Base-by-base conservation (phyloP, 1,284 basidiomycete genomes). In the Rhizoctonia solani region DNA sequence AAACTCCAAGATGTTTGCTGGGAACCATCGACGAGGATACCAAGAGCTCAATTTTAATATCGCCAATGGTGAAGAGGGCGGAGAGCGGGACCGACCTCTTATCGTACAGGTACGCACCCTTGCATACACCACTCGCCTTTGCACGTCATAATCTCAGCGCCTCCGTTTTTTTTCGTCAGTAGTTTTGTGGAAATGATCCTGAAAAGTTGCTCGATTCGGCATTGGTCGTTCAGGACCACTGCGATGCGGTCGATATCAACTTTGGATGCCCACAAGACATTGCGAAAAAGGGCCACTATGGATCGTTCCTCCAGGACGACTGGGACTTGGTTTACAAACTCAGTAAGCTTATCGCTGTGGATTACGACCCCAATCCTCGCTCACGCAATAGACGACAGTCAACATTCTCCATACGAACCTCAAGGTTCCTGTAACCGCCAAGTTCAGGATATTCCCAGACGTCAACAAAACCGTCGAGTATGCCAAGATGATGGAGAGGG, bases 231-330 rank as follows among this genome's bases (percentile, higher is more conserved):
- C 87, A 93, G 75, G 78, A 81, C 2, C 81, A 88, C 66, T 93
- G 92, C 73, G 95, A 98, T 77, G 96, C 92, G 0, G 86, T 98
- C 21, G 96, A 99, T 76, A 84, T 98, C 76, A 98, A 99, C 77
- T 82, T 99, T 30, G 95, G 95, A 0, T 98, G 96, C 75, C 96
- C 96, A 0, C 96, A 99, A 74, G 93, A 96, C 65, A 98, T 99
- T 70, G 96, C 96, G 0, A 84, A 85, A 69, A 81, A 87, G 44
- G 96, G 96, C 0, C 84, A 85, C 68, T 99, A 98, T 72, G 96
- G 96, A 0, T 85, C 89, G 1, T 98, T 92, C 79, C 76, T 99
- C 52, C 92, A 95, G 81, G 95, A 98, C 69, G 93, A 98, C 63
- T 98, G 95, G 95, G 87, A 91, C 9, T 76, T 97, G 54, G 87